Base-by-base conservation (phyloP, 2,329 filamentous ascomycete genomes). In the Stylonectria norvegica region DNA sequence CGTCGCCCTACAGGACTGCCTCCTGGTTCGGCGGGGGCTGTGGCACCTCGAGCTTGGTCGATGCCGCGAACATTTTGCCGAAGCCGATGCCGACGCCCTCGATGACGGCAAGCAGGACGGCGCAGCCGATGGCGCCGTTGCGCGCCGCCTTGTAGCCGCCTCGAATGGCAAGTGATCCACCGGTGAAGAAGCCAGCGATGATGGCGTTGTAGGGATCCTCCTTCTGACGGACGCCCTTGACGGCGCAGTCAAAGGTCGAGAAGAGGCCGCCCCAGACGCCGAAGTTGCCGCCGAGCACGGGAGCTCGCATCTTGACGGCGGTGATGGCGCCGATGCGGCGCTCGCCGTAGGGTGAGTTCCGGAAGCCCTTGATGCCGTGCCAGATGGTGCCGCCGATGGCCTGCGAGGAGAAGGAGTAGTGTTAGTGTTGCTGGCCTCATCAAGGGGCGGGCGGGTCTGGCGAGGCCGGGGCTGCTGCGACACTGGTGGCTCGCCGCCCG, bases 191-290 rank as follows among this genome's bases (percentile, higher is more conserved):
- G 38, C 93, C 93, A 29, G 91, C 93, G 56, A 91, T 94, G 65
- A 98, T 97, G 59, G 90, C 89, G 71, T 97, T 97, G 73, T 89
- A 97, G 11, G 93, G 89, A 65, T 97, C 93, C 68, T 98, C 93
- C 83, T 96, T 97, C 76, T 93, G 88, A 52, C 89, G 76, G 41
- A 91, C 73, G 42, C 91, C 91, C 76, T 97, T 98, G 48, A 96
- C 86, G 16, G 90, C 86, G 73, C 93, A 98, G 71, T 98, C 93
- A 61, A 91, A 97, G 47, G 89, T 94, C 57, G 83, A 89, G 76
- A 97, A 97, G 42, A 97, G 73, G 53, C 93, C 93, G 63, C 93
- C 91, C 91, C 93, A 97, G 42, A 95, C 89, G 58, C 91, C 91
- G 59, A 97, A 98, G 75, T 98, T 98, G 60, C 93, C 93, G 61